phyloP scores from a whole-genome alignment of 1,284 basidiomycete genomes.

The Papiliotrema nemorosa region DNA sequence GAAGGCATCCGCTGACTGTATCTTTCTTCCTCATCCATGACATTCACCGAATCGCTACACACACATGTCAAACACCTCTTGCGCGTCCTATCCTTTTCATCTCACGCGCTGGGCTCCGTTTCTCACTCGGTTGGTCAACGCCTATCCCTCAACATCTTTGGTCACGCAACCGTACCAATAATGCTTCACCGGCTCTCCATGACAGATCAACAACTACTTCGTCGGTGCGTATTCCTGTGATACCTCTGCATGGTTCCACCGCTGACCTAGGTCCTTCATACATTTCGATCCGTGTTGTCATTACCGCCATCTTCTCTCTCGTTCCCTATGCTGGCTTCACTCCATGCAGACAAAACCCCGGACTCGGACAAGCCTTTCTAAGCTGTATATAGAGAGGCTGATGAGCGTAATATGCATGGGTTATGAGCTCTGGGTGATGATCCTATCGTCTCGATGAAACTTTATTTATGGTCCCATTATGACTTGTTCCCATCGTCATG shows the following conservation, averaged over 20 bases:
- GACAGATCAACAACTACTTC: slow-evolving; percentile 31
- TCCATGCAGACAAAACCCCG: slow-evolving; percentile 40
- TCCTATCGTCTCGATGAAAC: too few species aligned
- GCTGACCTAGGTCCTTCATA: neutral
- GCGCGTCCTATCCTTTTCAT: too few species aligned
- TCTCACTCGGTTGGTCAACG: neutral
- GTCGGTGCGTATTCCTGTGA: slow-evolving; percentile 19
- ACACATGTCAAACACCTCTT: too few species aligned
- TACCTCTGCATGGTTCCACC: too few species aligned
- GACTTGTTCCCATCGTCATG: too few species aligned
- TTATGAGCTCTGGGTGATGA: too few species aligned
- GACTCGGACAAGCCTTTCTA: slow-evolving; percentile 51
- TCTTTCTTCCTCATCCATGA: too few species aligned
- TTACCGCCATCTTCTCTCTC: neutral
- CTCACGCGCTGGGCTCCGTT: too few species aligned
- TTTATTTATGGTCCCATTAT: too few species aligned
- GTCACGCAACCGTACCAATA: neutral
- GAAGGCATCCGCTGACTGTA: too few species aligned
- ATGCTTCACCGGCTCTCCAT: neutral
- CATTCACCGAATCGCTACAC: too few species aligned
- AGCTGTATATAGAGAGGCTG: slow-evolving; percentile 2
- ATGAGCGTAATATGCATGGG: too few species aligned
- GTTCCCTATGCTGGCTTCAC: neutral
- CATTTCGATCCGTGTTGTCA: neutral
- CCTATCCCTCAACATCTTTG: neutral